A percentile compares a stretch with the other conserved stretches of the same genome.
Evolutionary conservation across 2,329 filamentous ascomycete genomes (phyloP).

Genomic region (Aspergillus glaucus): DNA sequence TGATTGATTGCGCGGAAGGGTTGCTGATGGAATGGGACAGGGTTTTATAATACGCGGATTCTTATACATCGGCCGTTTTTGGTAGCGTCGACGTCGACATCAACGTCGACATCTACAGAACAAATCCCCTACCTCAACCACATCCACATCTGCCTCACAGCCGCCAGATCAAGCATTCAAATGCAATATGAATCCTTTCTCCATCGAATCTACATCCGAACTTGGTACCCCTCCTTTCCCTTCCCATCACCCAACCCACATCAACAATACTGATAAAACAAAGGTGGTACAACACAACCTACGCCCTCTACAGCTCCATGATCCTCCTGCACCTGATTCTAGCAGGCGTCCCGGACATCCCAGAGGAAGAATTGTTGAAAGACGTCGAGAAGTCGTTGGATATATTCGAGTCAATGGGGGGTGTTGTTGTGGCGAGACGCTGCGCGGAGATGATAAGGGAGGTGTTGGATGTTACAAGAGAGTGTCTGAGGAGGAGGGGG

Average conservation of each 20-base stretch:
- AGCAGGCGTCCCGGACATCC: slow-evolving; percentile 11
- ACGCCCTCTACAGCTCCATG: slow-evolving; percentile 28
- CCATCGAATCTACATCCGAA: slow-evolving; percentile 25
- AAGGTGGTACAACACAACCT: slow-evolving; percentile 30
- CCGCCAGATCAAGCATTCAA: slow-evolving; percentile 21
- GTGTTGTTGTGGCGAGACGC: slow-evolving; percentile 23
- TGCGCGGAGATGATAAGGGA: slow-evolving; percentile 26
- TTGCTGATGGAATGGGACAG: slow-evolving; percentile 2
- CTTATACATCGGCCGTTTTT: slow-evolving; percentile 25
- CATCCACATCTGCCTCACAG: slow-evolving; percentile 20
- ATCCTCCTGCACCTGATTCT: slow-evolving; percentile 26
- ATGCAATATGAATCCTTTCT: slow-evolving; percentile 25
- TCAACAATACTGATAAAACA: neutral
- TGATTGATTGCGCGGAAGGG: neutral
- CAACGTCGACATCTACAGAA: slow-evolving; percentile 5
- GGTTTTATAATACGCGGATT: slow-evolving; percentile 25
- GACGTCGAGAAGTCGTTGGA: slow-evolving; percentile 26
- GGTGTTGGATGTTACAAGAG: slow-evolving; percentile 20
- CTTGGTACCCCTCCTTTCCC: slow-evolving; percentile 12
- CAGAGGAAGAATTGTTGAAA: slow-evolving; percentile 15
- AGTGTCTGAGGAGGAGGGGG: slow-evolving; percentile 9
- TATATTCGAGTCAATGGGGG: slow-evolving; percentile 26
- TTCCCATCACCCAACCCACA: neutral
- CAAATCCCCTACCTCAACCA: slow-evolving; percentile 13
- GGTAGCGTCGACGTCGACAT: neutral